phyloP scores from a whole-genome alignment of 169 alveolate species.

The Plasmodium yoelii region DNA sequence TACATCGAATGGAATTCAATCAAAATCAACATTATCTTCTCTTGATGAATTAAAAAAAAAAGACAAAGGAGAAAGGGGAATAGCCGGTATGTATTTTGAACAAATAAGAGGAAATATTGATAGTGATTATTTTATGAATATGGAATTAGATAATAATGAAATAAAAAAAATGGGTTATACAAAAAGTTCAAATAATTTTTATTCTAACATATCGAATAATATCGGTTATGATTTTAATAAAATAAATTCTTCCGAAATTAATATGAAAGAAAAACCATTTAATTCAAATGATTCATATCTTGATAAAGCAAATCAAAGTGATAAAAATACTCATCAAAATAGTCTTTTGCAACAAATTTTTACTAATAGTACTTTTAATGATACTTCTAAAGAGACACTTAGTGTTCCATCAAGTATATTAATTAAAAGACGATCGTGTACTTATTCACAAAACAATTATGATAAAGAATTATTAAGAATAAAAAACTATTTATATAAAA shows the following conservation, averaged over 20 bases:
- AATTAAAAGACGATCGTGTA: slow-evolving; percentile 51
- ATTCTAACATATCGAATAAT: slow-evolving; percentile 8
- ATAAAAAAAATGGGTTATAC: slow-evolving; percentile 6
- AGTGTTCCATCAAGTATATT: slow-evolving; percentile 75
- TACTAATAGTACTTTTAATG: slow-evolving; percentile 28
- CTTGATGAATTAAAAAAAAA: slow-evolving; percentile 3
- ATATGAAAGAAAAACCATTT: slow-evolving; percentile 16
- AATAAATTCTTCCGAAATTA: slow-evolving; percentile 20
- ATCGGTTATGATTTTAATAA: slow-evolving; percentile 55
- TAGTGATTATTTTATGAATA: slow-evolving; percentile 40
- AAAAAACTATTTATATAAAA: slow-evolving; percentile 61
- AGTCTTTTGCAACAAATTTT: neutral
- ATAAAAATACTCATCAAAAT: neutral
- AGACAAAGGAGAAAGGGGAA: slow-evolving; percentile 4
- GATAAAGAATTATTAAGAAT: slow-evolving; percentile 59
- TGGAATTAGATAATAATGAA: slow-evolving; percentile 15
- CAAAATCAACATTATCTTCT: slow-evolving; percentile 43
- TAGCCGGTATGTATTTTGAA: slow-evolving; percentile 25
- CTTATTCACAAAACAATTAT: slow-evolving; percentile 43
- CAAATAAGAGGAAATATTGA: slow-evolving; percentile 43
- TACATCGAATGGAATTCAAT: slow-evolving; percentile 23
- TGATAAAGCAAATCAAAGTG: slow-evolving; percentile 11
- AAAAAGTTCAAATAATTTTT: slow-evolving; percentile 1
- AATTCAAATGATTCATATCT: neutral
- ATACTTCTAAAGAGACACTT: slow-evolving; percentile 43